These are phyloP conservation scores for Buddleja alternifolia DNA, from an alignment of 257 asterid species.

Conservation along the genomic window DNA sequence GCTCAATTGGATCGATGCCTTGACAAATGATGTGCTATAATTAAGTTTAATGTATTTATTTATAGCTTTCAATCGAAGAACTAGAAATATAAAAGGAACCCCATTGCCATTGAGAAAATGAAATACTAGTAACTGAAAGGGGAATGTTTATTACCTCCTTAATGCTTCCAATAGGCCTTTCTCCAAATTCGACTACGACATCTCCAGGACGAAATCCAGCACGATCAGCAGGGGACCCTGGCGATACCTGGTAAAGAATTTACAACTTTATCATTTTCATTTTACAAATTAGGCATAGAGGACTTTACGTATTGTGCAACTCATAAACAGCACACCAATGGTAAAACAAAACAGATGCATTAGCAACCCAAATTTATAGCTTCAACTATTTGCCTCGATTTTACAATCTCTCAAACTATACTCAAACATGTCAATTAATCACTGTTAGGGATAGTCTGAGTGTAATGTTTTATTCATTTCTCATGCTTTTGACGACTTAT, in stretches of 20 bases:
- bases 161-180: slow-evolving; percentile 60
- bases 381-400: not conserved
- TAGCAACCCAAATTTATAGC: not conserved
- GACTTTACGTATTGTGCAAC: slow-evolving; percentile 5
- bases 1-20: too few relatives aligned
- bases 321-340: not conserved
- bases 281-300: not conserved
- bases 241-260: slow-evolving; percentile 59
- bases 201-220: slow-evolving; percentile 92
- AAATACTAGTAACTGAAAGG: too few relatives aligned
- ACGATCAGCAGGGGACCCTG: slow-evolving; percentile 88
- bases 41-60: too few relatives aligned
- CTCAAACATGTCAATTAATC: not conserved
- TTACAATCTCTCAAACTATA: not conserved
- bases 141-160: slow-evolving; percentile 64
- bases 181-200: slow-evolving; percentile 79
- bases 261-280: slow-evolving; percentile 8
- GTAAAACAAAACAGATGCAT: slow-evolving; percentile 2
- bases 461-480: not conserved
- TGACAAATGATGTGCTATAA: too few relatives aligned
- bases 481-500: not conserved
- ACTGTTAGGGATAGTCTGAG: not conserved
- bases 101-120: too few relatives aligned
- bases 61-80: too few relatives aligned
- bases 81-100: not conserved